phyloP scores from a whole-genome alignment of 768 basidiomycete genomes.

The Tricholoma bakamatsutake region DNA sequence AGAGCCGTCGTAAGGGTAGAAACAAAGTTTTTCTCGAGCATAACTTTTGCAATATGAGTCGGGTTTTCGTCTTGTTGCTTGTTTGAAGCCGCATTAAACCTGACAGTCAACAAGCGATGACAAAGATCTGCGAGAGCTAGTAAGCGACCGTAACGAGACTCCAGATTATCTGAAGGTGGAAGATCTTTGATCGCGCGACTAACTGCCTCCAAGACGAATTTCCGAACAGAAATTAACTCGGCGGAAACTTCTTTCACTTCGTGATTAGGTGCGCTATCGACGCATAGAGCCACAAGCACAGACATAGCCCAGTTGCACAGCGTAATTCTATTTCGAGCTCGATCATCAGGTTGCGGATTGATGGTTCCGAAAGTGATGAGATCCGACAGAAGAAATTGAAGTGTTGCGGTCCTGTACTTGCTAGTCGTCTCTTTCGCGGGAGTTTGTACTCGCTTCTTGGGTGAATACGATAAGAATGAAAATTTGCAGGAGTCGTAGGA shows the following conservation, averaged over 20 bases:
- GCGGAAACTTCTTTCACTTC: slow-evolving; percentile 72
- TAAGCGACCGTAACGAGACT: slow-evolving; percentile 81
- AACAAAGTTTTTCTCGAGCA: slow-evolving; percentile 98
- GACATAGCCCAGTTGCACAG: slow-evolving; percentile 87
- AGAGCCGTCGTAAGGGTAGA: slow-evolving; percentile 81
- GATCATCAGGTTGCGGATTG: slow-evolving; percentile 50
- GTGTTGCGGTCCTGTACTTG: slow-evolving; percentile 59
- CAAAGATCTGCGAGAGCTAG: slow-evolving; percentile 85
- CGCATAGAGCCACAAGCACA: slow-evolving; percentile 87
- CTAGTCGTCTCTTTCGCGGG: slow-evolving; percentile 56
- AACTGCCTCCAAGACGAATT: slow-evolving; percentile 85
- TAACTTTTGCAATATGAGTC: slow-evolving; percentile 91
- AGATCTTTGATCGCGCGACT: slow-evolving; percentile 83
- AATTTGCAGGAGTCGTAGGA: slow-evolving; percentile 91
- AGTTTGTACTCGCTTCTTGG: slow-evolving; percentile 56
- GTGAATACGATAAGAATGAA: slow-evolving; percentile 75
- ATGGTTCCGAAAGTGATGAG: slow-evolving; percentile 75
- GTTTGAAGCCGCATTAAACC: slow-evolving; percentile 54
- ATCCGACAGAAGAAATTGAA: slow-evolving; percentile 79
- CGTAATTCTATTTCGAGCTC: slow-evolving; percentile 50
- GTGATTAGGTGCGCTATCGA: slow-evolving; percentile 62
- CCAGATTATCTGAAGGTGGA: slow-evolving; percentile 49
- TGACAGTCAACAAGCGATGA: slow-evolving; percentile 78
- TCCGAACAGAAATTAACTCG: slow-evolving; percentile 86
- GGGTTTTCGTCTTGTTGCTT: slow-evolving; percentile 68